phyloP scores from a whole-genome alignment of 2,329 filamentous ascomycete species.

The Colletotrichum musae region DNA sequence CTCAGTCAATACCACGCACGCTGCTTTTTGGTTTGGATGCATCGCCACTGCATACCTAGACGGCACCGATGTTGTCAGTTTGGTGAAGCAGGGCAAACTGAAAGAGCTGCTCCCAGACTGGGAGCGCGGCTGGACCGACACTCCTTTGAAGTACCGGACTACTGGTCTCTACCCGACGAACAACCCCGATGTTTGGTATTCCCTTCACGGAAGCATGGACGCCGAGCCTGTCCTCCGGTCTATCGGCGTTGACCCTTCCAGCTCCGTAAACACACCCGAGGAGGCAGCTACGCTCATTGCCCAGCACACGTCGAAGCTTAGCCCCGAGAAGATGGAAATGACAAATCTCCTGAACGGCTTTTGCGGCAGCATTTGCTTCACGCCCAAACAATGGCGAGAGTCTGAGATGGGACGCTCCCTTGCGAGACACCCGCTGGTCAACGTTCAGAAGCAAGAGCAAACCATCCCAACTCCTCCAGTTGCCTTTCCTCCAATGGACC shows the following conservation, averaged over 20 bases:
- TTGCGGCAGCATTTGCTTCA: constrained; percentile 35
- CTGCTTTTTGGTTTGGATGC: constrained; percentile 52
- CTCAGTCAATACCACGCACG: constrained; percentile 63
- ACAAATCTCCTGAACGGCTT: constrained; percentile 33
- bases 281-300: constrained; percentile 31
- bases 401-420: constrained; percentile 36
- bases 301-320: constrained; percentile 19
- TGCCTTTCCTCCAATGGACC: constrained; percentile 49
- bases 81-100: constrained; percentile 29
- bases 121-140: constrained; percentile 36
- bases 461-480: constrained; percentile 50
- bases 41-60: constrained; percentile 31
- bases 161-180: constrained; percentile 64
- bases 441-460: constrained; percentile 53
- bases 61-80: constrained; percentile 27
- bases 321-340: constrained; percentile 35
- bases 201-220: constrained; percentile 64
- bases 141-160: constrained; percentile 54
- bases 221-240: constrained; percentile 58
- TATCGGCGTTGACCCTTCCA: constrained; percentile 57
- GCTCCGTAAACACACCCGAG: constrained; percentile 17
- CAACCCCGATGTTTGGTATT: constrained; percentile 62
- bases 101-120: constrained; percentile 30
- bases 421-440: constrained; percentile 50
- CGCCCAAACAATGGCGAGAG: constrained; percentile 31